Evolutionary conservation across 768 basidiomycete species (phyloP), one percentile per base, ranked within the genome.

Genomic region (Clathrus columnatus): DNA sequence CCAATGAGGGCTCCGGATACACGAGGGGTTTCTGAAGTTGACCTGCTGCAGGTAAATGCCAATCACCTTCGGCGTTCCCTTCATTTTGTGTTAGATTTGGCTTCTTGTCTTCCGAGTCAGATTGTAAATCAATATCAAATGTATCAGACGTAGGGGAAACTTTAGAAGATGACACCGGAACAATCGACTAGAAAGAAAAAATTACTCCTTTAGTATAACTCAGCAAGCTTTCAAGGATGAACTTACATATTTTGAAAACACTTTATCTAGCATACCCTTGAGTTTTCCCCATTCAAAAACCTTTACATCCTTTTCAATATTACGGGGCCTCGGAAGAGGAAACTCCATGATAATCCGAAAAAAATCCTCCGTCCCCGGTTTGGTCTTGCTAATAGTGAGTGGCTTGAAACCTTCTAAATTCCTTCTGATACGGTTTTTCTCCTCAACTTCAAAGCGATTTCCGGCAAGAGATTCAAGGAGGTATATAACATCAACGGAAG

Each of bases 261-360:
- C 87, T 67, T 88, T 90, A 47, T 86, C 83, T 51, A 91, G 68
- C 0, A 87, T 86, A 59, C 82, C 79, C 17, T 77, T 77, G n/a
- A 91, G 73, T 45, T 79, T 67, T 26, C 73, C 74, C 88, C 88
- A 91, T 41, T 82, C 79, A 61, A 91, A 91, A 7, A 90, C 85
- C 67, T 91, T 91, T 64, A 99, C 78, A 64, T 97, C 92, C 75
- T 98, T 97, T 65, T 97, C 95, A 59, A 98, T 99, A 66, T 93
- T 94, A 54, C 95, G 78, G 2, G 95, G 95, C 67, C 91, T 93
- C 7, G 95, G 95, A 45, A 83, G 81, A 0, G 93, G 90, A 65
- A 96, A 95, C 50, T 88, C 83, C 95, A 99, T 97, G 72, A 99
- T 93, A 61, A 84, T 78, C 71, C 88, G 84, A 77, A 97, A 99